Percentiles rank a stretch among this genome's conserved stretches.
These are phyloP conservation scores for Globisporangium takayamanum DNA, from an alignment of 352 stramenopile genomes.

Conservation along the genomic window DNA sequence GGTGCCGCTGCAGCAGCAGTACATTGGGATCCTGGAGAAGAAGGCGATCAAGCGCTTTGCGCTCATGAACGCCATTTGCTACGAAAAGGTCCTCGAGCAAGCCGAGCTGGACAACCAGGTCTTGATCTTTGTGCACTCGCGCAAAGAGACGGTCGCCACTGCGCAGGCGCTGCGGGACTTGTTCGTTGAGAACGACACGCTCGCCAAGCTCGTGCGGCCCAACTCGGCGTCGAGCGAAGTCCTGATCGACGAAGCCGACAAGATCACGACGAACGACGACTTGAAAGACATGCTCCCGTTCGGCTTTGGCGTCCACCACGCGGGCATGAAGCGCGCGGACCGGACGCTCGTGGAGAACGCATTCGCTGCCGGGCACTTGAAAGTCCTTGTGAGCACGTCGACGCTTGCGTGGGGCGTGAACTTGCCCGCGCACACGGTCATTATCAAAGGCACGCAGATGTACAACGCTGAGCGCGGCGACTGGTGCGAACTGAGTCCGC, in stretches of 20 bases:
- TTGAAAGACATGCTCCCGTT: slow-evolving; percentile 98
- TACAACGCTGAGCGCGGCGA: slow-evolving; percentile 98
- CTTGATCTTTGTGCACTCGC: slow-evolving; percentile 99
- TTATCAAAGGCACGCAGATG: slow-evolving; percentile 99
- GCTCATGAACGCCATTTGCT: slow-evolving; percentile 99
- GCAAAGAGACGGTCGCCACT: slow-evolving; percentile 97
- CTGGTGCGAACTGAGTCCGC: slow-evolving; percentile 97
- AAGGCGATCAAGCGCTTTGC: slow-evolving; percentile 98
- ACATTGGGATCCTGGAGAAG: slow-evolving; percentile 99
- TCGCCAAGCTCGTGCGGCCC: slow-evolving; percentile 87
- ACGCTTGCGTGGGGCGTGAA: slow-evolving; percentile 99
- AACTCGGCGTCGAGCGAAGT: slow-evolving; percentile 88
- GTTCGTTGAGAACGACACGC: slow-evolving; percentile 94
- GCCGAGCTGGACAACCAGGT: slow-evolving; percentile 95
- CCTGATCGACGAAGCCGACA: slow-evolving; percentile 90
- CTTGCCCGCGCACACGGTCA: slow-evolving; percentile 98
- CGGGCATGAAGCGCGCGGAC: slow-evolving; percentile 96
- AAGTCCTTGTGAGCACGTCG: slow-evolving; percentile 96
- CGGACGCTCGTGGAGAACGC: slow-evolving; percentile 98
- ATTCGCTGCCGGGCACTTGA: slow-evolving; percentile 96
- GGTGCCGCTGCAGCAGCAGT: slow-evolving; percentile 99
- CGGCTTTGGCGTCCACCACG: slow-evolving; percentile 99
- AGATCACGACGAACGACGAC: slow-evolving; percentile 93
- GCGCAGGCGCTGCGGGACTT: slow-evolving; percentile 95
- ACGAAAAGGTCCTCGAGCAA: slow-evolving; percentile 97